Base-by-base conservation (phyloP, 805 yeast genomes). In the Metschnikowia similis region DNA sequence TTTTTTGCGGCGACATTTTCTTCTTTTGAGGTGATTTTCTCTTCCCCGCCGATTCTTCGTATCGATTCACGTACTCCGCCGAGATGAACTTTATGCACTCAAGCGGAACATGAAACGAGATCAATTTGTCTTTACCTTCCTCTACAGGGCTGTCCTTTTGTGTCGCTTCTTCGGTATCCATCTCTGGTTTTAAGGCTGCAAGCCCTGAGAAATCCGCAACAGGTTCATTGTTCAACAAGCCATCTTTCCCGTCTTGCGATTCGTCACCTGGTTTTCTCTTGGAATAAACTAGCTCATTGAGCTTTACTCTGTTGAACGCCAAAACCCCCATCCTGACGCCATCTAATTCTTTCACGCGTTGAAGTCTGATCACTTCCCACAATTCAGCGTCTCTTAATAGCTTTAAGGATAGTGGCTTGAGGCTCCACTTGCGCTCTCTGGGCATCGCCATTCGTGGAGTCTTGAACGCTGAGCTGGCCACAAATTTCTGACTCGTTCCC, bases 1-100 rank as follows among this genome's bases (percentile, higher is more conserved):
- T 62, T 42, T 57, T 65, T 43, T 66, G 61, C 1, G 55, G 66
- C 2, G 48, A 47, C 4, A 37, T 40, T 30, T 51, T 50, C 36
- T 55, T 56, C 47, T 50, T 60, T n/a, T 48, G 45, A 8, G 60
- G 61, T 2, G 64, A 55, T 31, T 35, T 50, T 27, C 47, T 56
- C 30, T 40, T 38, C 27, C 43, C 26, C 30, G 14, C 38, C 10
- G 17, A n/a, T 11, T 28, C 31, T 41, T 57, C 59, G 17, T 41
- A 60, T 2, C 47, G 47, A 8, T 43, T 26, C 4, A 64, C 57
- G 36, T 55, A 47, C 10, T 48, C 48, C 5, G 52, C 50, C 39
- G 60, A 55, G 2, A 60, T 54, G 17, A 48, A 49, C 8, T 39
- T 16, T 6, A 67, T 48, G 6, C 60, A 42, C n/a, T 44, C 50